Conservation (phyloP, 805 yeast genomes). For the Ogataea dorogensis region DNA sequence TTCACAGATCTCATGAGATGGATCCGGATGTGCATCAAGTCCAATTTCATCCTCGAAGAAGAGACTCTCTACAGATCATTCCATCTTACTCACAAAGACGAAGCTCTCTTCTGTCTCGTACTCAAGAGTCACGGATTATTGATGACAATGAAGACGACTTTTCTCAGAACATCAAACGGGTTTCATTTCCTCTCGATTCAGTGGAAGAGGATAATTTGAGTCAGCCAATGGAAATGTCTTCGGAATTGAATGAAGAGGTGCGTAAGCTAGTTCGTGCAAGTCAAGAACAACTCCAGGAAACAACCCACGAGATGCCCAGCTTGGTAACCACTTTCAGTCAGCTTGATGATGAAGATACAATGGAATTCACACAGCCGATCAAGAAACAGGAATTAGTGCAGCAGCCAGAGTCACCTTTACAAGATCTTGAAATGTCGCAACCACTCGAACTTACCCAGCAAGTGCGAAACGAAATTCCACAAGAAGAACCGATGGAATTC, state of each 20-base stretch:
- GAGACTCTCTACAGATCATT: slow-evolving; percentile 32
- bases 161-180: slow-evolving; percentile 16
- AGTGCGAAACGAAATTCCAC: background rate
- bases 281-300: background rate
- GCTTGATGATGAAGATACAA: slow-evolving; percentile 16
- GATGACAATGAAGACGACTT: slow-evolving; percentile 15
- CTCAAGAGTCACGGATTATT: background rate
- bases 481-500: slow-evolving; percentile 15
- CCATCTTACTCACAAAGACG: slow-evolving; percentile 23
- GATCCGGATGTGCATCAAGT: background rate
- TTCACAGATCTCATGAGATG: slow-evolving; percentile 38
- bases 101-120: background rate
- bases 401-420: background rate
- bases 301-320: background rate
- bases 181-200: slow-evolving; percentile 4
- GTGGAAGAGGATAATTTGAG: slow-evolving; percentile 27
- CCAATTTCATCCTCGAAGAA: slow-evolving; percentile 26
- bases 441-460: slow-evolving; percentile 21
- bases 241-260: slow-evolving; percentile 10
- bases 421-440: slow-evolving; percentile 9
- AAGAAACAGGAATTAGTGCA: slow-evolving; percentile 1
- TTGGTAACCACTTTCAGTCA: slow-evolving; percentile 14
- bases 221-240: slow-evolving; percentile 30
- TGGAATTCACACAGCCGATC: slow-evolving; percentile 10
- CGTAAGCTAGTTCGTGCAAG: slow-evolving; percentile 6